Base-by-base conservation (phyloP, 2,329 filamentous ascomycete genomes). In the Leptographium flavum region DNA sequence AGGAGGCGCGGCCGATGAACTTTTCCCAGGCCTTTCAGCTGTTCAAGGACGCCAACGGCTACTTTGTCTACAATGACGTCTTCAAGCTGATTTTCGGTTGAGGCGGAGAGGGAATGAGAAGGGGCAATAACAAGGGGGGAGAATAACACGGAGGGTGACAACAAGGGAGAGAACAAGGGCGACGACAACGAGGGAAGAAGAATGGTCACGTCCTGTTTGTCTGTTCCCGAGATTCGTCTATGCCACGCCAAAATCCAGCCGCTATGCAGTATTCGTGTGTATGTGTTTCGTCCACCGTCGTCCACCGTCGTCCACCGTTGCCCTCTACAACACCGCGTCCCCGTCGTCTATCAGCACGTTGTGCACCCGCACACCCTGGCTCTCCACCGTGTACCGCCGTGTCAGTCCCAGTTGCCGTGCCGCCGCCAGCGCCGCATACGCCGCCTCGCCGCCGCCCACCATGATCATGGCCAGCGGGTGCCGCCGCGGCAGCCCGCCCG, bases 1-100 rank as follows among this genome's bases (percentile, higher is more conserved):
- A 88, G 55, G 79, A 87, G 65, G 72, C 83, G 62, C 78, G 78
- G 58, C 85, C 87, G 38, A 92, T 95, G 82, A 87, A 77, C 74
- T 98, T 88, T 68, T 81, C 81, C 46, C 88, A 96, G 69, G 68
- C 76, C 46, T 96, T 96, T 76, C 83, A 93, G 65, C 81, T 96
- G 51, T 65, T 78, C 53, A 80, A 78, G 49, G 82, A 87, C 45
- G 65, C 65, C 25, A 54, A 57, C 42, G 81, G 79, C 55, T 94
- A 83, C 71, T 95, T 77, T 63, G 83, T 96, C 61, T 81, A 81
- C 70, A 95, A 96, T 72, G 90, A 96, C 64, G 68, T 96, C 62
- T 96, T 96, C 79, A 85, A 85, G 67, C 76, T 96, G 50, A 76
- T 94, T 55, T 90, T 84, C 65, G 71, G 65, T 60, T 76, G 68